Evolutionary conservation across 768 basidiomycete species (phyloP).

Genomic region (Chalciporus piperatus): DNA sequence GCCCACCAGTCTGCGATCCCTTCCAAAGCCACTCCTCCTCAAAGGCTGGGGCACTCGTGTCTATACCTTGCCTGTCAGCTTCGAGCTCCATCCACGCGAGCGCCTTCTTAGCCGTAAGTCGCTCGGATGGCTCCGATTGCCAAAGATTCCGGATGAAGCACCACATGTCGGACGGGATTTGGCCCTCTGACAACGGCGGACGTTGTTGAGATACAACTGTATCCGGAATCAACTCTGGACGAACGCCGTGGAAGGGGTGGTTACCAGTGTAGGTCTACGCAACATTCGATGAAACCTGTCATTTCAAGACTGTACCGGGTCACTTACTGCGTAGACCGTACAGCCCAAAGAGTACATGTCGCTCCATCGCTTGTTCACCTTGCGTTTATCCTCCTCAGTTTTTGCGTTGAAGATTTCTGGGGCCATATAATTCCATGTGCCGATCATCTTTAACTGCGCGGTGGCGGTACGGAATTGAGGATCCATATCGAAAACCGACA

Average conservation of each 20-base stretch:
- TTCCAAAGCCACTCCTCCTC: not conserved
- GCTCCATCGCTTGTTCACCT: slow-evolving; percentile 26
- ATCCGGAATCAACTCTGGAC: not conserved
- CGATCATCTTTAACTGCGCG: slow-evolving; percentile 6
- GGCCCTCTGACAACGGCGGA: slow-evolving; percentile 15
- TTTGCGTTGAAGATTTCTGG: slow-evolving; percentile 20
- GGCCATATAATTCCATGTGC: slow-evolving; percentile 24
- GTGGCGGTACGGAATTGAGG: slow-evolving; percentile 10
- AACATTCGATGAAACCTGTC: too few relatives aligned
- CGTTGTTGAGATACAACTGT: slow-evolving; percentile 2
- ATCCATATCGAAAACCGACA: slow-evolving; percentile 15
- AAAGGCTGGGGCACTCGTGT: not conserved
- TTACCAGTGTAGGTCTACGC: slow-evolving; percentile 20
- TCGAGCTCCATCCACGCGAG: slow-evolving; percentile 26
- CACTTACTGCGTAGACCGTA: slow-evolving; percentile 33
- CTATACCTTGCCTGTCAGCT: slow-evolving; percentile 5
- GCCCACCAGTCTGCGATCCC: not conserved
- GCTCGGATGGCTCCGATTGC: slow-evolving; percentile 10
- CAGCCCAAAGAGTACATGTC: slow-evolving; percentile 44
- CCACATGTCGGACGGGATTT: slow-evolving; percentile 26
- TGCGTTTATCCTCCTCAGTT: not conserved
- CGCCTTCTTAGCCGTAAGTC: slow-evolving; percentile 23
- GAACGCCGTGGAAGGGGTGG: slow-evolving; percentile 5
- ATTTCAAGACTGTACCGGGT: too few relatives aligned
- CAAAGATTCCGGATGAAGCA: slow-evolving; percentile 31